Percentiles rank a stretch among this genome's conserved stretches.
phyloP scores from a whole-genome alignment of 192 early-diverging fungal genomes.

The Backusella westeae region DNA sequence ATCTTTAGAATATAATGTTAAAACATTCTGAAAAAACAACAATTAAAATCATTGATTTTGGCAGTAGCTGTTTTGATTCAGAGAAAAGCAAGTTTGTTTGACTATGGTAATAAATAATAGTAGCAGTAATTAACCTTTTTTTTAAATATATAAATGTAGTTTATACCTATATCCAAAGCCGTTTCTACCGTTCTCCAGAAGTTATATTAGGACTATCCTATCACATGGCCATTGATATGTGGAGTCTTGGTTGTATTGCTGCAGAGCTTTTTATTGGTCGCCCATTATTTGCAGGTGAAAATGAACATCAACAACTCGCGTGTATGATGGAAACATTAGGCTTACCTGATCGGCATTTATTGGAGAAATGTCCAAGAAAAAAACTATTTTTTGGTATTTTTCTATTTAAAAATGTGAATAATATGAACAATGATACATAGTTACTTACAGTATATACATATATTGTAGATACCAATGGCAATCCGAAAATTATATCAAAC shows the following conservation, averaged over 20 bases:
- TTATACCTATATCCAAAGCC: conserved; percentile 97
- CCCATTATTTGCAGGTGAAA: conserved; percentile 97
- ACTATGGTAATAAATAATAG: neutral
- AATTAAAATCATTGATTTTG: conserved; percentile 99
- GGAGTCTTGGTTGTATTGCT: conserved; percentile 95
- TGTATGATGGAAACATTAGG: conserved; percentile 97
- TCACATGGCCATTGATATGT: conserved; percentile 95
- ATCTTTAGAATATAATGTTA: conserved; percentile 74
- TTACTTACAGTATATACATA: conserved; percentile 13
- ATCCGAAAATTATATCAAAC: conserved; percentile 68
- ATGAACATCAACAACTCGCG: conserved; percentile 93
- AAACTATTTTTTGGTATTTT: conserved; percentile 85
- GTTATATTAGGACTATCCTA: conserved; percentile 86
- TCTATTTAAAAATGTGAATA: neutral
- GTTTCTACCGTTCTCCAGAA: conserved; percentile 98
- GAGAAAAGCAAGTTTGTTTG: conserved; percentile 55
- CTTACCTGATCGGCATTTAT: conserved; percentile 71
- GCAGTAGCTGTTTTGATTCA: conserved; percentile 87
- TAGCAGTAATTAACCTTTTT: neutral
- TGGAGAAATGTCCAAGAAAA: conserved; percentile 76
- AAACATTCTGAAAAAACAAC: conserved; percentile 63
- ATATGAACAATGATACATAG: conserved; percentile 8
- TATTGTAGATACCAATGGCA: conserved; percentile 46
- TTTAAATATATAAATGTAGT: conserved; percentile 35
- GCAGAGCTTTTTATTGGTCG: conserved; percentile 91